A percentile compares a stretch with the other conserved stretches of the same genome.
Evolutionary conservation across 306 rosid genomes (phyloP).

Genomic region (Fragaria nilgerrensis): DNA sequence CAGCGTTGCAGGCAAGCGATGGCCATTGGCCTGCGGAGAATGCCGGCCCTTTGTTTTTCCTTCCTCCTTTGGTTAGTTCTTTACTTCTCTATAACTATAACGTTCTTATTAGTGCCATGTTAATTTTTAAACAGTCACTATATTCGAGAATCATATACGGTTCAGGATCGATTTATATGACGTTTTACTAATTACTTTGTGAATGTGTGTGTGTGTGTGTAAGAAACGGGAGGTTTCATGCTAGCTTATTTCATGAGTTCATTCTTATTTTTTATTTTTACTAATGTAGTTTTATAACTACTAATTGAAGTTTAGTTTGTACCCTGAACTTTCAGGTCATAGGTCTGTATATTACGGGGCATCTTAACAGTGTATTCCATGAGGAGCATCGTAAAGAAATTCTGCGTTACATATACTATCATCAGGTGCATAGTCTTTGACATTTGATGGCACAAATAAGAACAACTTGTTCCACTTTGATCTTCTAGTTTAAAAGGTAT

Average conservation of each 20-base stretch:
- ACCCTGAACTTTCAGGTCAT: slow-evolving; percentile 42
- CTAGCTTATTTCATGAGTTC: too few species aligned
- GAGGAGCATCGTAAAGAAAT: slow-evolving; percentile 53
- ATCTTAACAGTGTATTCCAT: slow-evolving; percentile 47
- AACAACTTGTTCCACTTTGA: too few species aligned
- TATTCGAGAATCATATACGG: too few species aligned
- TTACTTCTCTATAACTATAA: neutral
- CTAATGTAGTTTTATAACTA: neutral
- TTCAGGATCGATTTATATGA: too few species aligned
- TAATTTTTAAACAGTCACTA: too few species aligned
- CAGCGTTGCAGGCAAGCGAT: slow-evolving; percentile 59
- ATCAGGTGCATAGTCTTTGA: slow-evolving; percentile 42
- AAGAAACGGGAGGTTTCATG: too few species aligned
- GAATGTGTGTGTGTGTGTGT: too few species aligned
- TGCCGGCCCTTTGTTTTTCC: slow-evolving; percentile 65
- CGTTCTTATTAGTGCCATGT: too few species aligned
- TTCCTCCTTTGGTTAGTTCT: slow-evolving; percentile 63
- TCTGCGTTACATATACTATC: slow-evolving; percentile 65
- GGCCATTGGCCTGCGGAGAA: slow-evolving; percentile 90
- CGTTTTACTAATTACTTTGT: too few species aligned
- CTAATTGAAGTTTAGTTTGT: neutral
- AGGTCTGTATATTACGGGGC: slow-evolving; percentile 54
- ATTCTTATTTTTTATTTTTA: too few species aligned
- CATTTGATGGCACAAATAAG: neutral
- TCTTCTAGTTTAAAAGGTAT: too few species aligned